Percentiles rank a stretch among this genome's conserved stretches.
Conservation (phyloP, 2,329 filamentous ascomycete genomes). For the Pyrenochaeta sp. region DNA sequence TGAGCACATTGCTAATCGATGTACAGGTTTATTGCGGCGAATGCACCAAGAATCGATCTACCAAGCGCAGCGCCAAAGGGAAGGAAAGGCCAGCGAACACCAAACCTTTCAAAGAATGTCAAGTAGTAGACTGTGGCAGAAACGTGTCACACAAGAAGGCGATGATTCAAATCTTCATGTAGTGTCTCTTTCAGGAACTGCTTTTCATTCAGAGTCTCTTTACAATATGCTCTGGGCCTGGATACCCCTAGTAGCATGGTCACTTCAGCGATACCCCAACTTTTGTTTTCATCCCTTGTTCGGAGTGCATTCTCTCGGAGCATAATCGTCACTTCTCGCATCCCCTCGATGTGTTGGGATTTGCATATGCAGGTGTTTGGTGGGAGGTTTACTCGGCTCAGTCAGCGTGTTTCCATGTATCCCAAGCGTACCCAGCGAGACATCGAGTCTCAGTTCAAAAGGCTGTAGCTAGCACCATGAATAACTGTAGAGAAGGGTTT, state of each 20-base stretch:
- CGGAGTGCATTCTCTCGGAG: no score
- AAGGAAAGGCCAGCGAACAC: slow-evolving; percentile 44
- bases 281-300: slow-evolving; percentile 3
- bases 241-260: slow-evolving; percentile 13
- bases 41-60: slow-evolving; percentile 54
- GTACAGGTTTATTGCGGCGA: slow-evolving; percentile 61
- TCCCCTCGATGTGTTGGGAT: no score
- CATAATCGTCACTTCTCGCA: no score
- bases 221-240: not conserved
- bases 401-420: no score
- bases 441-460: no score
- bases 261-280: slow-evolving; percentile 17
- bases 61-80: slow-evolving; percentile 49
- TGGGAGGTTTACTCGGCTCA: no score
- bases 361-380: no score
- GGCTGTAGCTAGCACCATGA: no score
- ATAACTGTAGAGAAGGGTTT: no score
- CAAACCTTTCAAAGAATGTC: slow-evolving; percentile 54
- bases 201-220: not conserved
- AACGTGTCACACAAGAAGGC: slow-evolving; percentile 37
- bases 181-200: not conserved
- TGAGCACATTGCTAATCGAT: slow-evolving; percentile 1
- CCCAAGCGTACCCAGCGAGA: no score
- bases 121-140: slow-evolving; percentile 54
- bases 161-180: slow-evolving; percentile 54